Conservation (phyloP, 2,329 filamentous ascomycete species). For the Aspergillus latus region DNA sequence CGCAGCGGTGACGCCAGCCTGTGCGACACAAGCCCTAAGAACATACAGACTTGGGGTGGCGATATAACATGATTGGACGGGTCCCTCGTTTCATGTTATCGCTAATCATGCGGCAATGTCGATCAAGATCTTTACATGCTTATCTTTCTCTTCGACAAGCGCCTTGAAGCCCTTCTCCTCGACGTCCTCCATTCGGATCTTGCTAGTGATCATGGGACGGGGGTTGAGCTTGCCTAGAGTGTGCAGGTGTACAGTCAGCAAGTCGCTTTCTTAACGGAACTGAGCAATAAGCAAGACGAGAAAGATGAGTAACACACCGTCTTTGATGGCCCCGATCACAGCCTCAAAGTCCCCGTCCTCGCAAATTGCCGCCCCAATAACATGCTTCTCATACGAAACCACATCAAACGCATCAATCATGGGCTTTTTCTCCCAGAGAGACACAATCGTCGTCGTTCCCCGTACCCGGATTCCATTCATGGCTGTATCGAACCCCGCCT, state of each 20-base stretch:
- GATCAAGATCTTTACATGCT: constrained; percentile 64
- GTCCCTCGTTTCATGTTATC: background rate
- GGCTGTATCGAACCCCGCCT: constrained; percentile 48
- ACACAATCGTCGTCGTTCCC: constrained; percentile 62
- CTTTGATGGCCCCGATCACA: constrained; percentile 54
- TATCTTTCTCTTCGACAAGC: constrained; percentile 60
- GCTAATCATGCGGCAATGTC: constrained; percentile 24
- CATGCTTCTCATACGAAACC: constrained; percentile 54
- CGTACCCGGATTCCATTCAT: constrained; percentile 52
- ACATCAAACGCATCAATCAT: constrained; percentile 56
- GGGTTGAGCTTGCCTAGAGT: constrained; percentile 52
- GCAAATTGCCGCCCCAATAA: constrained; percentile 50
- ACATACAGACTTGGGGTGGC: too few relatives aligned
- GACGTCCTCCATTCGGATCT: constrained; percentile 56
- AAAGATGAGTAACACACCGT: constrained; percentile 20
- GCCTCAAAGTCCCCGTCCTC: constrained; percentile 57
- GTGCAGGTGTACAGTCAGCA: constrained; percentile 20
- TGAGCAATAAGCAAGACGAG: background rate
- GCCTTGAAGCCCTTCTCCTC: constrained; percentile 59
- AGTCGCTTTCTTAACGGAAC: background rate
- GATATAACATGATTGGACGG: too few relatives aligned
- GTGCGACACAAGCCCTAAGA: too few relatives aligned
- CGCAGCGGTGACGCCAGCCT: too few relatives aligned
- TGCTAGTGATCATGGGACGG: constrained; percentile 60
- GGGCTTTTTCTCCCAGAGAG: constrained; percentile 61